Evolutionary conservation across 164 flowering plant genomes (phyloP).

Genomic region (Vitis labrusca): DNA sequence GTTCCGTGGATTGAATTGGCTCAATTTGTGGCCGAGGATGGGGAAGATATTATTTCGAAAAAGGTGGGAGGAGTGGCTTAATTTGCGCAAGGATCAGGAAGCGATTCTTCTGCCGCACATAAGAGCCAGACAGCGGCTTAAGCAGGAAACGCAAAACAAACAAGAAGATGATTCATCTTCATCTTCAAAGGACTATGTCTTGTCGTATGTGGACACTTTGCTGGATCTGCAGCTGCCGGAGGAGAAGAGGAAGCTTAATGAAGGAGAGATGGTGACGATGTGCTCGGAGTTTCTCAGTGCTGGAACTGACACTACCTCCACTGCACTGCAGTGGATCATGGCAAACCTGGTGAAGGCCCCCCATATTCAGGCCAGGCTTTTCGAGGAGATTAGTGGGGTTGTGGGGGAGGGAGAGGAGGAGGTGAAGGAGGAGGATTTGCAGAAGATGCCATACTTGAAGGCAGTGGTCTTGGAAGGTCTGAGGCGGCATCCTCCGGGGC

Average conservation of each 20-base stretch:
- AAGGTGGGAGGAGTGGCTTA: slow-evolving; percentile 17
- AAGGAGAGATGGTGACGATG: slow-evolving; percentile 30
- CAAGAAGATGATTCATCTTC: no score
- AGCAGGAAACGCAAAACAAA: not conserved
- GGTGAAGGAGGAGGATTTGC: no score
- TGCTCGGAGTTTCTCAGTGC: slow-evolving; percentile 36
- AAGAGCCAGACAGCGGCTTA: slow-evolving; percentile 7
- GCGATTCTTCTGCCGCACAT: slow-evolving; percentile 21
- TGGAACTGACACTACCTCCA: slow-evolving; percentile 39
- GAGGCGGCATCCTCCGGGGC: no score
- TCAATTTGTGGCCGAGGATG: slow-evolving; percentile 26
- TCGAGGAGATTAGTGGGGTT: no score
- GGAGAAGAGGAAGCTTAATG: slow-evolving; percentile 30
- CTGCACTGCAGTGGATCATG: slow-evolving; percentile 34
- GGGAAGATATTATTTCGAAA: slow-evolving; percentile 25
- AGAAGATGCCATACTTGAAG: no score
- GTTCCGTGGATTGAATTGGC: slow-evolving; percentile 7
- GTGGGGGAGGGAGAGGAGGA: no score
- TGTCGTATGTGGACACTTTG: slow-evolving; percentile 31
- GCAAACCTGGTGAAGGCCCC: slow-evolving; percentile 30
- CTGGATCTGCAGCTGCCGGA: slow-evolving; percentile 25
- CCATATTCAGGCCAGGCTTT: slow-evolving; percentile 11
- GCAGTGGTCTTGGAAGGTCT: no score
- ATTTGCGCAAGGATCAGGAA: slow-evolving; percentile 19
- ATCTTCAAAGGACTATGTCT: not conserved